phyloP scores from a whole-genome alignment of 179 eudicot species.

The Camellia oleifera region DNA sequence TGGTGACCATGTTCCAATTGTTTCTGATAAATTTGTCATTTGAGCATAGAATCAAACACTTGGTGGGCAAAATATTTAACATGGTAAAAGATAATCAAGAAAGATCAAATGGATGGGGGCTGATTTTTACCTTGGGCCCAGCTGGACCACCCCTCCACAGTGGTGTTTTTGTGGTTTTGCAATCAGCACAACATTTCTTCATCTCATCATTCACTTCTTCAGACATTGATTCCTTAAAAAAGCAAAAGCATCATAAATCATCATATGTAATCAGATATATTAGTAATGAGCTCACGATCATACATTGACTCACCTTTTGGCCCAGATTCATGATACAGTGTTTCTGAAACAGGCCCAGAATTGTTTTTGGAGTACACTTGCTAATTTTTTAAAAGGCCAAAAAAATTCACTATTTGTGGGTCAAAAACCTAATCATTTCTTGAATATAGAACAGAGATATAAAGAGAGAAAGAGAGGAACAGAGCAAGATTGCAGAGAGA shows the following conservation, averaged over 20 bases:
- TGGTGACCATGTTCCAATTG: too few species aligned
- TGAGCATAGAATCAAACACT: too few species aligned
- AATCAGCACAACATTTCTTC: conserved; percentile 52
- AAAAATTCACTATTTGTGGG: background rate
- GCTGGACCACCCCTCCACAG: conserved; percentile 74
- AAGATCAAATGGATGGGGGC: background rate
- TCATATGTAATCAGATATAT: background rate
- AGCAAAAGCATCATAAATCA: background rate
- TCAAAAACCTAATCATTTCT: conserved; percentile 2
- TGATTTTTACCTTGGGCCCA: conserved; percentile 61
- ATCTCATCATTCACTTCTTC: conserved; percentile 30
- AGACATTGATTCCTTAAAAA: background rate
- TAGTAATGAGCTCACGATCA: too few species aligned
- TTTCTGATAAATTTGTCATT: too few species aligned
- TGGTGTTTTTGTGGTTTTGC: conserved; percentile 67
- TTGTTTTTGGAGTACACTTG: background rate
- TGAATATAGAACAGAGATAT: background rate
- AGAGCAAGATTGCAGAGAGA: background rate
- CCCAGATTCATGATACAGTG: background rate
- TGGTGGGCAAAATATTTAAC: too few species aligned
- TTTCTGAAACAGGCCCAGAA: background rate
- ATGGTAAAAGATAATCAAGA: background rate
- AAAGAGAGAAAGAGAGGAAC: background rate
- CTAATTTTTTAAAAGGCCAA: background rate
- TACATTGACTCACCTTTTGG: conserved; percentile 10